phyloP scores from a whole-genome alignment of 139 green algal species.

The Diplosphaera chodatii region DNA sequence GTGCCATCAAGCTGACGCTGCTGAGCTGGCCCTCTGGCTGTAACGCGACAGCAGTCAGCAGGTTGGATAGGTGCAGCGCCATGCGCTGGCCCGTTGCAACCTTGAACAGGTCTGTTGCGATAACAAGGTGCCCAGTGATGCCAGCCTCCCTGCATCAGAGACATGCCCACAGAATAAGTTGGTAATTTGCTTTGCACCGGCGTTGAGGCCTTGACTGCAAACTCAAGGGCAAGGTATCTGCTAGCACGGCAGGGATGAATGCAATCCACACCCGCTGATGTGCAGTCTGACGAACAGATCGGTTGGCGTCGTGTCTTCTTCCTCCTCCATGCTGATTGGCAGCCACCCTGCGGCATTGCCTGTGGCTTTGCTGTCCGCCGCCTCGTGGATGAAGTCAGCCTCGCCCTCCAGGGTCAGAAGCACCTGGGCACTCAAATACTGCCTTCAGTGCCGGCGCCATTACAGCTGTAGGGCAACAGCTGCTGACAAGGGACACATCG shows the following conservation, averaged over 20 bases:
- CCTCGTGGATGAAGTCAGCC: background rate
- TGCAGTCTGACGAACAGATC: background rate
- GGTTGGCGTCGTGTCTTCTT: background rate
- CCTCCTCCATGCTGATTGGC: background rate
- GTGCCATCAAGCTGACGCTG: background rate
- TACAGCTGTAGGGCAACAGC: no score
- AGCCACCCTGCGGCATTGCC: background rate
- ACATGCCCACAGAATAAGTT: background rate
- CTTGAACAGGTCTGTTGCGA: background rate
- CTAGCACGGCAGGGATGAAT: background rate
- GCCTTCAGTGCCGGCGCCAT: no score
- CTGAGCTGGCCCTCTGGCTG: background rate
- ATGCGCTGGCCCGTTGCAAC: background rate
- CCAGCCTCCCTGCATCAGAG: background rate
- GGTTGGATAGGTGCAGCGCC: background rate
- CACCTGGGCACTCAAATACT: background rate
- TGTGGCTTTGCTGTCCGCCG: background rate
- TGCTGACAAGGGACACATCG: no score
- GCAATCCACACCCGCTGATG: background rate
- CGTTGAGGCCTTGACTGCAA: background rate
- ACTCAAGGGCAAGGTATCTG: background rate
- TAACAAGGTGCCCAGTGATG: background rate
- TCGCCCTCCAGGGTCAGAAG: background rate
- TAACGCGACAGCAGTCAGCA: background rate
- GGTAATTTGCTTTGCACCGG: background rate